These are phyloP conservation scores for Candida tibetensis DNA, from an alignment of 805 yeast genomes.

Conservation along the genomic window DNA sequence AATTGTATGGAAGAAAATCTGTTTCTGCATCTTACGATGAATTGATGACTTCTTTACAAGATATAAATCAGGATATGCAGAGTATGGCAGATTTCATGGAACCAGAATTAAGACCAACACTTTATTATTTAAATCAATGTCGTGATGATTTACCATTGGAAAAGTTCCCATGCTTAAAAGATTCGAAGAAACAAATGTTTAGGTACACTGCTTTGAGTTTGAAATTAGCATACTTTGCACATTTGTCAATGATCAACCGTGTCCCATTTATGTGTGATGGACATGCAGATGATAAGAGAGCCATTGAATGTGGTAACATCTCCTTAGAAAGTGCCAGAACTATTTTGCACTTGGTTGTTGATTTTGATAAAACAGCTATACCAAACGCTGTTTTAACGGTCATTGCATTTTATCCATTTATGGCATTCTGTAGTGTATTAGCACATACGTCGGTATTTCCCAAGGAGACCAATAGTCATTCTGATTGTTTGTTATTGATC, in stretches of 20 bases:
- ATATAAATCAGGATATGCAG: conserved; percentile 19
- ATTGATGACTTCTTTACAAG: conserved; percentile 9
- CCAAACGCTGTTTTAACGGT: conserved; percentile 19
- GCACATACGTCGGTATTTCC: conserved; percentile 22
- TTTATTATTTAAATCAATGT: conserved; percentile 10
- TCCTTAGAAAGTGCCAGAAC: conserved; percentile 30
- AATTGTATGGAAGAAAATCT: conserved; percentile 22
- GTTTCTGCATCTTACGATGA: conserved; percentile 2
- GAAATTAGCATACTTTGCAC: conserved; percentile 24
- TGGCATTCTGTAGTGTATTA: conserved; percentile 23
- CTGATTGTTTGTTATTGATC: conserved; percentile 24
- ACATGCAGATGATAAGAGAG: conserved; percentile 13
- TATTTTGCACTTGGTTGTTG: conserved; percentile 18
- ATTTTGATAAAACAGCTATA: conserved; percentile 9
- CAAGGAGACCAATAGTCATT: conserved; percentile 10
- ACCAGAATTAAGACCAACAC: conserved; percentile 19
- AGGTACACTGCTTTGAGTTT: conserved; percentile 10
- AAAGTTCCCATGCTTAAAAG: not conserved
- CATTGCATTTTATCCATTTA: conserved; percentile 19
- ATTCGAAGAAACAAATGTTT: not conserved
- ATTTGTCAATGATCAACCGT: conserved; percentile 26
- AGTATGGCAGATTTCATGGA: conserved; percentile 17
- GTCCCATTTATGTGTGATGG: conserved; percentile 21
- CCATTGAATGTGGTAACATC: conserved; percentile 15
- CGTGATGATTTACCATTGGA: not conserved